Base-by-base conservation (phyloP, 106 monocot genomes). In the Dactylorhiza incarnata region DNA sequence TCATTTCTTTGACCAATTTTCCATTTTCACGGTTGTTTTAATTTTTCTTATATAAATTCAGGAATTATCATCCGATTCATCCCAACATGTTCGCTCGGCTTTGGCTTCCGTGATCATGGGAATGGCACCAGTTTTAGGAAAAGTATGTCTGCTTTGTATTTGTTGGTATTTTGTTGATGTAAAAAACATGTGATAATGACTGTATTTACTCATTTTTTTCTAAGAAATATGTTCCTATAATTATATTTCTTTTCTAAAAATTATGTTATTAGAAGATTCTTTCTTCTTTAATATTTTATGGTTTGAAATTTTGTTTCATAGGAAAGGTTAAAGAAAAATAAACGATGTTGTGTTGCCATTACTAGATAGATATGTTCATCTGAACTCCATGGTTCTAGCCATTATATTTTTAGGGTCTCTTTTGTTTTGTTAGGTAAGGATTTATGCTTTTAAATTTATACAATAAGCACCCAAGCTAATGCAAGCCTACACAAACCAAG, bases 31-130 rank as follows among this genome's bases (percentile, higher is more conserved):
- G 7, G 23, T 53, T 49, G 12, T 55, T 49, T n/a, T 25, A 16
- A 67, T 77, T 7, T 48, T 50, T 23, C 22, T 49, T 48, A 2
- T 19, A 12, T n/a, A 48, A 48, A 71, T 74, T 17, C 83, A 95
- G 95, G 95, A 95, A 49, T 85, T 95, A 74, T 95, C 95, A 71
- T 80, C 90, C 24, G 95, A 95, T 80, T 95, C 95, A 69, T 95
- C 95, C 5, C 95, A 95, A 66, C 95, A 95, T 81, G 95, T 92
- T 72, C 92, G 95, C 19, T 95, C 95, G 53, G 88, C 95, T 49
- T 83, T 95, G 72, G 95, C 95, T 48, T 95, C 95, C 12, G 95
- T 95, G 55, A 95, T 95, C 43, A 95, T 95, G 95, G 95, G 95
- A 68, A 95, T 95, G 95, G 95, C 95, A 78, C 92, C 92, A 58